phyloP scores from a whole-genome alignment of 345 rosid species.

The Lepidium sativum region DNA sequence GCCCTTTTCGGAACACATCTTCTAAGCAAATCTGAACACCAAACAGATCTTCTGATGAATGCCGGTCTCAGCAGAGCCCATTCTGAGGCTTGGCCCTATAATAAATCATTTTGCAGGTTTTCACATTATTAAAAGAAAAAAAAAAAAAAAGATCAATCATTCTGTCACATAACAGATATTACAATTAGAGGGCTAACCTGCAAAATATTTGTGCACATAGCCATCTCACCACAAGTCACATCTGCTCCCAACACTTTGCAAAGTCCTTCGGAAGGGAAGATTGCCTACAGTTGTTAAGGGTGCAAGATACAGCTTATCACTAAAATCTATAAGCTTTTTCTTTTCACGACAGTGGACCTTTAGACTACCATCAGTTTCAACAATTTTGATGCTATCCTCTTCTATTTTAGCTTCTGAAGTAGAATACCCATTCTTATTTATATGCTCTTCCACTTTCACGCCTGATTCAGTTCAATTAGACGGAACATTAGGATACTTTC shows the following conservation, averaged over 20 bases:
- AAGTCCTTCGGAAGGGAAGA: slow-evolving; percentile 92
- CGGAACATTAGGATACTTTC: background rate
- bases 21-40: slow-evolving; percentile 87
- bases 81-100: slow-evolving; percentile 96
- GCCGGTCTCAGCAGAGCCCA: slow-evolving; percentile 93
- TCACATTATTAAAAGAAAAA: background rate
- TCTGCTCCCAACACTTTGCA: slow-evolving; percentile 92
- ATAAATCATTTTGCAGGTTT: background rate
- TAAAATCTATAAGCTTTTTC: slow-evolving; percentile 73
- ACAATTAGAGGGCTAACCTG: slow-evolving; percentile 43
- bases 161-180: background rate
- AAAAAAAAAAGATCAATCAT: background rate
- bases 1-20: slow-evolving; percentile 26
- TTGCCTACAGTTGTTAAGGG: slow-evolving; percentile 95
- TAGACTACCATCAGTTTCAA: slow-evolving; percentile 50
- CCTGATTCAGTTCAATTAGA: slow-evolving; percentile 31
- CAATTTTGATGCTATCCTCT: slow-evolving; percentile 17
- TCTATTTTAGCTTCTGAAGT: slow-evolving; percentile 21
- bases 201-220: slow-evolving; percentile 91
- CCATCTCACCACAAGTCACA: slow-evolving; percentile 97
- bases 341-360: slow-evolving; percentile 70
- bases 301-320: slow-evolving; percentile 85
- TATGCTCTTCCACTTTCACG: slow-evolving; percentile 20
- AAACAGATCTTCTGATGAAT: slow-evolving; percentile 83
- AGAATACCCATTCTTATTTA: slow-evolving; percentile 11